Evolutionary conservation across 2,329 filamentous ascomycete genomes (phyloP).

Genomic region (Scleromitrula shiraiana): DNA sequence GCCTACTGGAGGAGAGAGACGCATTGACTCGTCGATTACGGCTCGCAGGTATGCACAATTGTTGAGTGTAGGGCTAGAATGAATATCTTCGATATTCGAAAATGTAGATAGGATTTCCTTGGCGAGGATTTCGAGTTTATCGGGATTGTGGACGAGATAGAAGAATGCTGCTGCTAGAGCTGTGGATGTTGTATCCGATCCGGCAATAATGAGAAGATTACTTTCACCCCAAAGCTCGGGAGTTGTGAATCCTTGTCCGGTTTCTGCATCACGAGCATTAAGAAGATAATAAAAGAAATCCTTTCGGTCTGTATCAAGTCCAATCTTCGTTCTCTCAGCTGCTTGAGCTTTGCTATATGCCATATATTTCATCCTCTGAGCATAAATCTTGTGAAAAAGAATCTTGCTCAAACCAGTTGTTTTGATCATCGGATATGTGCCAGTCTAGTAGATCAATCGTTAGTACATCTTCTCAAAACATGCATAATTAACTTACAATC

Average conservation of each 20-base stretch:
- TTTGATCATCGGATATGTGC: conserved; percentile 62
- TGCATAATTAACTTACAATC: conserved; percentile 38
- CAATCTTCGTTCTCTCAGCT: conserved; percentile 56
- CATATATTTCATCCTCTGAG: conserved; percentile 62
- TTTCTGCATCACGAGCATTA: conserved; percentile 63
- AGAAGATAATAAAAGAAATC: conserved; percentile 73
- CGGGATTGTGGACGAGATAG: conserved; percentile 32
- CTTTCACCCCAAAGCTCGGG: conserved; percentile 27
- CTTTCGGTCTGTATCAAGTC: conserved; percentile 48
- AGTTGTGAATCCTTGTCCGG: conserved; percentile 38
- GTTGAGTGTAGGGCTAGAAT: conserved; percentile 23
- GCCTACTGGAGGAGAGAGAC: conserved; percentile 23
- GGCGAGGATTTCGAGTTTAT: conserved; percentile 25
- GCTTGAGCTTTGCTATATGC: conserved; percentile 61
- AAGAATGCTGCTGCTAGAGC: conserved; percentile 32
- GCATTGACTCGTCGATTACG: conserved; percentile 32
- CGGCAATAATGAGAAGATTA: conserved; percentile 24
- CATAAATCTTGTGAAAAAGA: conserved; percentile 59
- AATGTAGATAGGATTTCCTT: conserved; percentile 22
- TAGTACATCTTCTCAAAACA: neutral
- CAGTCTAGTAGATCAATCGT: conserved; percentile 31
- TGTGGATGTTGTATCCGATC: conserved; percentile 35
- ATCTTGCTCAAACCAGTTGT: conserved; percentile 59
- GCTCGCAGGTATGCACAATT: conserved; percentile 35
- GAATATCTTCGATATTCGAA: conserved; percentile 30